phyloP scores from a whole-genome alignment of 2,329 filamentous ascomycete species.

The Curvularia sp. region DNA sequence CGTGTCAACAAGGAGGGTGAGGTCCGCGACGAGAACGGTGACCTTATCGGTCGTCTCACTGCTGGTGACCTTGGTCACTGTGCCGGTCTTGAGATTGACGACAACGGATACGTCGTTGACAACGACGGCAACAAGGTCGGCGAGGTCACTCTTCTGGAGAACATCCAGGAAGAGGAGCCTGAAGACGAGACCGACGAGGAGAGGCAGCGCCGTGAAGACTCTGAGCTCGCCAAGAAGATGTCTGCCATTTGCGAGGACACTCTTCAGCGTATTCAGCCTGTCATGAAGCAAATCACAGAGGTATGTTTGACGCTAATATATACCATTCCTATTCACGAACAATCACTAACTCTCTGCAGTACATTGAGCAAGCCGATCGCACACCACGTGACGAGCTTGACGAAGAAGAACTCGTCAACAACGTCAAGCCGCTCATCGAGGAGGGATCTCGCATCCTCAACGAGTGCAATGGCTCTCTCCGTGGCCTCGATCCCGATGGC shows the following conservation, averaged over 20 bases:
- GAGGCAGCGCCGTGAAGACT: constrained; percentile 64
- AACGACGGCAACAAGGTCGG: constrained; percentile 68
- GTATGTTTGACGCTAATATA: constrained; percentile 53
- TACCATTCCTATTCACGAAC: background rate
- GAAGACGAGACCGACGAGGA: constrained; percentile 59
- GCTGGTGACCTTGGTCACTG: constrained; percentile 61
- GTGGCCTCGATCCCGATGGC: constrained; percentile 87
- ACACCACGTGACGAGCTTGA: constrained; percentile 87
- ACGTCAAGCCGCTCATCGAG: constrained; percentile 87
- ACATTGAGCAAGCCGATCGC: constrained; percentile 80
- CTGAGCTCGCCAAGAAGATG: constrained; percentile 80
- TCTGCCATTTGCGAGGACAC: constrained; percentile 75
- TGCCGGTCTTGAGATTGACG: constrained; percentile 60
- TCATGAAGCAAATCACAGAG: constrained; percentile 85
- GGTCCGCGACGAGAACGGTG: constrained; percentile 59
- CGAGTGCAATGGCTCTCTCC: constrained; percentile 85
- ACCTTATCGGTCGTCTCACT: constrained; percentile 59
- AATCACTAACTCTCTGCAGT: constrained; percentile 54
- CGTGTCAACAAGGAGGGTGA: constrained; percentile 62
- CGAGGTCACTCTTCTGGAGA: constrained; percentile 67
- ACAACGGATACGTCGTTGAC: constrained; percentile 61
- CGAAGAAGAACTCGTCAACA: constrained; percentile 84
- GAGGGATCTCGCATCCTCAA: constrained; percentile 81
- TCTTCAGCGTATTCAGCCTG: constrained; percentile 81
- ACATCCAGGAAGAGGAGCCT: constrained; percentile 62